Evolutionary conservation across 495 filamentous ascomycete species (phyloP), one percentile per base, ranked within the genome.

Genomic region (Hypoxylon fuscum): DNA sequence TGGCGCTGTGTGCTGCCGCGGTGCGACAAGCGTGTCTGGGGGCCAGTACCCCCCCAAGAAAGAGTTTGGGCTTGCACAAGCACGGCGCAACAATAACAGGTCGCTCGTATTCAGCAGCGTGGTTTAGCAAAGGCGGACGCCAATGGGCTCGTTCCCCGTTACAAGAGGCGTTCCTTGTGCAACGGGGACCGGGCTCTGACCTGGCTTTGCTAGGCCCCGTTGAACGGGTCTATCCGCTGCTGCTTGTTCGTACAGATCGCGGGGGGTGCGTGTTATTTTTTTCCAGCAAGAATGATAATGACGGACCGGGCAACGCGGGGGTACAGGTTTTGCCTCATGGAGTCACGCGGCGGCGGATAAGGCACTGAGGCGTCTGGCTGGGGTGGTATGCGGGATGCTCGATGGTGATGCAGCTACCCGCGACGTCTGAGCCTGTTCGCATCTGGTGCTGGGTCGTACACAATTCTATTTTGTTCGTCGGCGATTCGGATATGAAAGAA

Each of bases 301-400:
- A 64, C 61, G 62, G 65, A 55, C 55, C 66, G 69, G 63, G 69
- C 65, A 61, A 55, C 64, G 63, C 63, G 69, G 69, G 68, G 69
- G 64, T 25, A 62, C 63, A 70, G 57, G 57, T 48, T 54, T 72
- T 47, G 56, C 66, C 67, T 74, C 69, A 71, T 68, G 64, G 69
- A 67, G 77, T 78, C 76, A 78, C 72, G 73, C 75, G 75, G 68
- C 70, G 72, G 72, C 76, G 77, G 77, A 75, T 78, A 75, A 72
- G 66, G 77, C 74, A 77, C 77, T 68, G 69, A 55, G 69, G 67
- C 31, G 69, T 72, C 51, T 72, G 69, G 57, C 69, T 68, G 34
- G 69, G 69, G 53, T 72, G 67, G 50, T 72, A 72, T 72, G 69
- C 66, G 69, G 69, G 69, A 72, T 72, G 69, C 56, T 72, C 66